Evolutionary conservation across 1,284 basidiomycete species (phyloP).

Genomic region (Trichosporon ovoides): DNA sequence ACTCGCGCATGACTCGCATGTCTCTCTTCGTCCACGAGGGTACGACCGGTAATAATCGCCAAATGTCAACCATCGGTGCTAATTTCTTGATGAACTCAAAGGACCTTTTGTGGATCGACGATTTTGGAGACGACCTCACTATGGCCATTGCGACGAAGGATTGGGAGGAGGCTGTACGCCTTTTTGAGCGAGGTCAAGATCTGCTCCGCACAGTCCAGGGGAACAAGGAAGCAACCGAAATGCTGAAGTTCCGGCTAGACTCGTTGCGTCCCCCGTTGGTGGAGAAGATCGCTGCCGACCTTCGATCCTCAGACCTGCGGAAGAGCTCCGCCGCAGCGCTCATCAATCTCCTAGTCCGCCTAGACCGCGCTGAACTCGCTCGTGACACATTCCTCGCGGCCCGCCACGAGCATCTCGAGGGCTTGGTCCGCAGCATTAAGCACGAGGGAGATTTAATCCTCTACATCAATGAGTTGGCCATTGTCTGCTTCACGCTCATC

Average conservation of each 20-base stretch:
- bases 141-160: conserved; percentile 84
- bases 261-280: conserved; percentile 67
- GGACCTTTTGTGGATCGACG: conserved; percentile 77
- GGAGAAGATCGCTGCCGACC: conserved; percentile 64
- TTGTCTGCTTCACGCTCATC: conserved; percentile 48
- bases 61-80: conserved; percentile 60
- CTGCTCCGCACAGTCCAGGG: conserved; percentile 57
- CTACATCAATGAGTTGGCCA: conserved; percentile 47
- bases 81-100: conserved; percentile 56
- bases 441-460: conserved; percentile 72
- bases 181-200: conserved; percentile 79
- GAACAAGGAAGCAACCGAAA: conserved; percentile 31
- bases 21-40: conserved; percentile 20
- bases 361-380: conserved; percentile 73
- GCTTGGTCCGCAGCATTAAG: conserved; percentile 72
- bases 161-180: conserved; percentile 76
- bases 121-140: conserved; percentile 84
- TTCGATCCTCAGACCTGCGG: conserved; percentile 68
- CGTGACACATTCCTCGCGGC: conserved; percentile 76
- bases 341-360: conserved; percentile 65
- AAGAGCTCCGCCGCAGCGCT: conserved; percentile 70
- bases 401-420: conserved; percentile 67
- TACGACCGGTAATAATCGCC: conserved; percentile 51
- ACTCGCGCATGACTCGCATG: conserved; percentile 16
- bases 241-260: conserved; percentile 57